A percentile compares a stretch with the other conserved stretches of the same genome.
Evolutionary conservation across 306 rosid species (phyloP).

Genomic region (Spatholobus suberectus): DNA sequence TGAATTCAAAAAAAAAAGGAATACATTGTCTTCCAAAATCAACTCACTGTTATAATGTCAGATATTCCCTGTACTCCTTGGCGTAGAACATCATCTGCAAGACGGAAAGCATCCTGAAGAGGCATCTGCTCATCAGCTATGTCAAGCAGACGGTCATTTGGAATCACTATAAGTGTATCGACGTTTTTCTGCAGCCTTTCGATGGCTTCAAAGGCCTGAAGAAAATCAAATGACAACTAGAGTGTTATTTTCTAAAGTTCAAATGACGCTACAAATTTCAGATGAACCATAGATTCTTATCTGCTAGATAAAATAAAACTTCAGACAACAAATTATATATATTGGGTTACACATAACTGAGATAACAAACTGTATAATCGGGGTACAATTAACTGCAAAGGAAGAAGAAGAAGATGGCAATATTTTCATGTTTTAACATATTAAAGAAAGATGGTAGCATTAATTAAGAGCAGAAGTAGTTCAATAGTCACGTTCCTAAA

Average conservation of each 20-base stretch:
- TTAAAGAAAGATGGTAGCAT: neutral
- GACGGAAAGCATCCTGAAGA: constrained; percentile 96
- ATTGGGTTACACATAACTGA: neutral
- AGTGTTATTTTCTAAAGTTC: neutral
- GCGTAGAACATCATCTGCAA: constrained; percentile 97
- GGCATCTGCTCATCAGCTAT: constrained; percentile 98
- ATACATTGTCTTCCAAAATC: constrained; percentile 23
- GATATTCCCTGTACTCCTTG: constrained; percentile 99
- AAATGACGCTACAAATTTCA: neutral
- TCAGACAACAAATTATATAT: neutral
- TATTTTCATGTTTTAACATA: neutral
- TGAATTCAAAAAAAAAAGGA: neutral
- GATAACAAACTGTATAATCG: neutral
- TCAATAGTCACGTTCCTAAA: constrained; percentile 6
- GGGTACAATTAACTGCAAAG: no score
- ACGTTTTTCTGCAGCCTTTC: constrained; percentile 96
- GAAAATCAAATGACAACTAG: constrained; percentile 19
- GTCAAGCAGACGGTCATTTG: constrained; percentile 96
- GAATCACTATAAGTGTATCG: constrained; percentile 95
- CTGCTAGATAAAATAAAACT: neutral
- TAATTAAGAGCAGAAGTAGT: neutral
- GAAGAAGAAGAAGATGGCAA: neutral
- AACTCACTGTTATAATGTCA: constrained; percentile 92
- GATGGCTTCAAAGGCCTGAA: constrained; percentile 96
- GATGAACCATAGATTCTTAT: neutral